Evolutionary conservation across 805 yeast species (phyloP).

Genomic region (Yamadazyma olivae): DNA sequence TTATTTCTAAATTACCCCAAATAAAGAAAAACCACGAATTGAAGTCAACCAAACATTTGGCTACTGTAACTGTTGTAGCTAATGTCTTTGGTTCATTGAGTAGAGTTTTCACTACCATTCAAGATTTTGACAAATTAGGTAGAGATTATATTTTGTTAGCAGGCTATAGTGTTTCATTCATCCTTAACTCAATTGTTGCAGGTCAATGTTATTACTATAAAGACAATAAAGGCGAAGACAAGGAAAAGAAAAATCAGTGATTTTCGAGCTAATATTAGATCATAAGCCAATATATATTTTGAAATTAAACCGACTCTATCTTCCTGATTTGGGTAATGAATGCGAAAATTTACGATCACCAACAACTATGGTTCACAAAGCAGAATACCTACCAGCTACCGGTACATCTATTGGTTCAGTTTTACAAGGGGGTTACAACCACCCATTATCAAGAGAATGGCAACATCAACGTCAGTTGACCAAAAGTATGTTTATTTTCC

Average conservation of each 20-base stretch:
- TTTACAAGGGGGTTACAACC: conserved; percentile 92
- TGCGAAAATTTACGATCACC: no score
- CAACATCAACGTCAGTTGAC: conserved; percentile 80
- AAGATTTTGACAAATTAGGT: conserved; percentile 25
- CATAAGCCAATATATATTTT: no score
- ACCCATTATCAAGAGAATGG: conserved; percentile 87
- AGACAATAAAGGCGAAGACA: conserved; percentile 7
- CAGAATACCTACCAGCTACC: conserved; percentile 60
- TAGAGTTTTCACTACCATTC: conserved; percentile 39
- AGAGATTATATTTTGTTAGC: conserved; percentile 35
- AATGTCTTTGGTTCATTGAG: conserved; percentile 36
- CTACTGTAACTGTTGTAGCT: conserved; percentile 38
- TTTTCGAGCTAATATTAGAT: no score
- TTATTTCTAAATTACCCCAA: conserved; percentile 39
- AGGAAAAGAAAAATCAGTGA: conserved; percentile 8
- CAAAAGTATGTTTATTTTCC: conserved; percentile 90
- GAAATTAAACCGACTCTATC: no score
- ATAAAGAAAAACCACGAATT: conserved; percentile 31
- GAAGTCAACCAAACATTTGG: conserved; percentile 35
- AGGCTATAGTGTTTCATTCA: conserved; percentile 35
- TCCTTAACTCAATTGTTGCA: conserved; percentile 31
- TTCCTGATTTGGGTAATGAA: no score
- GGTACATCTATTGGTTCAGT: conserved; percentile 69
- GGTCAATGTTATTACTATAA: conserved; percentile 28
- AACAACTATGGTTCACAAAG: conserved; percentile 60